Conservation (phyloP, 305 asterid genomes). For the Withania somnifera region DNA sequence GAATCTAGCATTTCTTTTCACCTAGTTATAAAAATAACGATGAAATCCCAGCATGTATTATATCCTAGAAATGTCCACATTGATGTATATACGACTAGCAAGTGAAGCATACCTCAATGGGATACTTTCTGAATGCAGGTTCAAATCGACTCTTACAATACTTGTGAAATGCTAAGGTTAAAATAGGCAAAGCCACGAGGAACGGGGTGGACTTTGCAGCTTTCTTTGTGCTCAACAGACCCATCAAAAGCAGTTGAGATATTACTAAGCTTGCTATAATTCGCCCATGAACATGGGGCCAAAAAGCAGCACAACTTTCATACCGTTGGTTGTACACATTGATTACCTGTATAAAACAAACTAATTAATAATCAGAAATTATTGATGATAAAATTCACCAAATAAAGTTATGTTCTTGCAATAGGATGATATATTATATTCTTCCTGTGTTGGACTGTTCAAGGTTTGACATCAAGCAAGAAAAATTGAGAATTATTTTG, state of each 20-base stretch:
- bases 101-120: constrained; percentile 61
- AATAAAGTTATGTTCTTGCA: not conserved
- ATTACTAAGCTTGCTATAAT: constrained; percentile 79
- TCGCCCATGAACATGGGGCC: constrained; percentile 94
- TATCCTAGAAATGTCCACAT: not conserved
- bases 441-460: not conserved
- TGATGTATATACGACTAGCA: not conserved
- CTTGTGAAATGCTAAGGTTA: constrained; percentile 72
- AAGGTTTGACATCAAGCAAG: not conserved
- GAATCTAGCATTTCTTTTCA: not conserved
- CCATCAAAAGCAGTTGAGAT: constrained; percentile 80
- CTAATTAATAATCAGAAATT: not conserved
- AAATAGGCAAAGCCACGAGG: constrained; percentile 53
- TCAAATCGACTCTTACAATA: constrained; percentile 95
- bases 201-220: constrained; percentile 85
- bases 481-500: not conserved
- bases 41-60: not conserved
- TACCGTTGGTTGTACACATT: constrained; percentile 83
- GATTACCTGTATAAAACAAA: constrained; percentile 39
- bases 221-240: constrained; percentile 73
- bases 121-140: constrained; percentile 86
- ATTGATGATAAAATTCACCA: not conserved
- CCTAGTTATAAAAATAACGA: not conserved
- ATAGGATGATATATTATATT: not conserved
- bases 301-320: constrained; percentile 93